Conservation (phyloP, 1,139 yeast genomes). For the Diutina scorzettiae region DNA sequence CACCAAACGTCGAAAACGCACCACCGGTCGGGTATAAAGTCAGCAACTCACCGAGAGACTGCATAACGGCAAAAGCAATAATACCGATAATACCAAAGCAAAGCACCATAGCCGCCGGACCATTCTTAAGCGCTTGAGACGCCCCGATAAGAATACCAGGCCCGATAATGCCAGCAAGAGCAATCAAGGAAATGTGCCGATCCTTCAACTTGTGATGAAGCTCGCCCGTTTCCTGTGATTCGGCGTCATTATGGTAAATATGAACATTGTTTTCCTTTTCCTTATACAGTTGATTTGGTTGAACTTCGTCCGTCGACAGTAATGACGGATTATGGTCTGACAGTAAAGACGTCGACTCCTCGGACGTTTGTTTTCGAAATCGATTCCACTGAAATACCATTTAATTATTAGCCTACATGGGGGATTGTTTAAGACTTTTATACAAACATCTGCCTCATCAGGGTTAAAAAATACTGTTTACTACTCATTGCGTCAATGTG, state of each 20-base stretch:
- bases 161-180: slow-evolving; percentile 44
- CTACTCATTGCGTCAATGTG: too few relatives aligned
- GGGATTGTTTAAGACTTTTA: too few relatives aligned
- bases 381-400: background rate
- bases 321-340: background rate
- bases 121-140: slow-evolving; percentile 30
- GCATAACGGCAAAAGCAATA: slow-evolving; percentile 48
- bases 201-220: slow-evolving; percentile 28
- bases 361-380: background rate
- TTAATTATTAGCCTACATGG: too few relatives aligned
- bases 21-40: slow-evolving; percentile 42
- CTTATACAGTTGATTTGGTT: background rate
- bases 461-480: too few relatives aligned
- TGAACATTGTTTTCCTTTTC: background rate
- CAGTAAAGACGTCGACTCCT: background rate
- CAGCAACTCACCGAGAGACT: slow-evolving; percentile 44
- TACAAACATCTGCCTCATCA: too few relatives aligned
- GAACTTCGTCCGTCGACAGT: background rate
- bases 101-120: slow-evolving; percentile 33
- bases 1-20: slow-evolving; percentile 42
- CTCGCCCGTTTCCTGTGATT: slow-evolving; percentile 10
- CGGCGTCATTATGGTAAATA: slow-evolving; percentile 6
- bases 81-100: slow-evolving; percentile 41
- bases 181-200: slow-evolving; percentile 33
- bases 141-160: slow-evolving; percentile 43